Percentiles rank a stretch among this genome's conserved stretches.
Conservation (phyloP, 2,329 filamentous ascomycete species). For the Metarhizium anisopliae region DNA sequence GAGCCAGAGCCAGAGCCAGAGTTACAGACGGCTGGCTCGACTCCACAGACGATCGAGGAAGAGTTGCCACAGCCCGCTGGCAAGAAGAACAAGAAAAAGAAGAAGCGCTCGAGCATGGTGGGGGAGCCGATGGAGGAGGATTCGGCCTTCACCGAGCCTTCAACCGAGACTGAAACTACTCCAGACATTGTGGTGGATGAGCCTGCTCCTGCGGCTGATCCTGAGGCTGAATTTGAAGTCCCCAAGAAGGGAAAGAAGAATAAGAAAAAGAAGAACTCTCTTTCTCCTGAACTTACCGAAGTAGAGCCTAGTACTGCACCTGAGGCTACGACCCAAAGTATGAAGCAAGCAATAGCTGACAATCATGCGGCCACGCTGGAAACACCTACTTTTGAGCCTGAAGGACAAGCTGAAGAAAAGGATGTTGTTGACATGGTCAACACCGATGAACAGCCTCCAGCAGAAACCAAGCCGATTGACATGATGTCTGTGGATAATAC, state of each 20-base stretch:
- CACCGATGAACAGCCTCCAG: no score
- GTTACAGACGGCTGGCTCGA: no score
- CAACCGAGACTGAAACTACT: background rate
- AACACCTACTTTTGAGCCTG: background rate
- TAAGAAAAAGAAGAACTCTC: conserved; percentile 12
- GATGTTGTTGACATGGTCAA: no score
- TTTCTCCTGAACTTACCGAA: conserved; percentile 2
- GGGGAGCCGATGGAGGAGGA: background rate
- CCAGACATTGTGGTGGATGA: background rate
- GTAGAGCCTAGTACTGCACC: background rate
- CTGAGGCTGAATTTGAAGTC: conserved; percentile 1
- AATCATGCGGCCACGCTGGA: background rate
- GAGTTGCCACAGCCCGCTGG: no score
- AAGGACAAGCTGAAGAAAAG: background rate
- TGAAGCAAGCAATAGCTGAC: background rate
- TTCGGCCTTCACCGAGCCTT: background rate
- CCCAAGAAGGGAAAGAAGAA: conserved; percentile 7
- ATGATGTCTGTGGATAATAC: no score
- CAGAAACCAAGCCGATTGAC: no score
- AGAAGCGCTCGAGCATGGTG: background rate
- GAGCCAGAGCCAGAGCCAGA: conserved; percentile 9
- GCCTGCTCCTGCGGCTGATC: background rate
- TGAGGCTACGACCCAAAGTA: background rate
- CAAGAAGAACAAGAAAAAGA: no score
- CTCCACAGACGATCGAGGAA: no score